Evolutionary conservation across 1,139 yeast genomes (phyloP), one percentile per base, ranked within the genome.

Genomic region (Hansenula anomala): DNA sequence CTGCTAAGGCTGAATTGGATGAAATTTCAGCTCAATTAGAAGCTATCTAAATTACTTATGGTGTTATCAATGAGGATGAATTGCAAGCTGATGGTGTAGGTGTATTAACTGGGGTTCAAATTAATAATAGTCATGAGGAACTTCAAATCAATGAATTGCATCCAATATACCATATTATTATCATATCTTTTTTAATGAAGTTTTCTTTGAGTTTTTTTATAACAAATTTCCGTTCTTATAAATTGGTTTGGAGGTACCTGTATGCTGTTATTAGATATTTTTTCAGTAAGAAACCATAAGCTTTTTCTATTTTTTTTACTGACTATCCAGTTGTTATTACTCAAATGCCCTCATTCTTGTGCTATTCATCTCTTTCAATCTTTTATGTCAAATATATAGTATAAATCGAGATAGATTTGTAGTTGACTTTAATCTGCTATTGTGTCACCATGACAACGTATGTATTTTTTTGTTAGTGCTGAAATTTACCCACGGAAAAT

Each of bases 1-100:
- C 80, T 53, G 90, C 95, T 54, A 84, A 86, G 75, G 78, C 87
- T 50, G 97, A 92, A 69, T 77, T 92, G 70, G 71, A 71, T 71
- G 97, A 90, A 70, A 89, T 92, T 70, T 80, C 87, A 64, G 88
- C 85, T 64, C 96, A 89, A 70, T 81, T 89, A 67, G 96, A 89
- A 66, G 82, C 87, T 55, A 78, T 86, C 69, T 86, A 78, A 68
- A 48, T 51, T n/a, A 35, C 19, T 15, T 10, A 4, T 11, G 17
- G 4, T 4, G 20, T 24, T 19, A 18, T 6, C 10, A 10, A 16
- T 20, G 36, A 28, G 7, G 15, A 28, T 8, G n/a, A n/a, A n/a
- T n/a, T n/a, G n/a, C n/a, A n/a, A n/a, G n/a, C n/a, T n/a, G n/a
- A n/a, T n/a, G n/a, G n/a, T n/a, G n/a, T n/a, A n/a, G n/a, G n/a